Evolutionary conservation across 2,329 filamentous ascomycete species (phyloP).

Genomic region (Lachnellula occidentalis): DNA sequence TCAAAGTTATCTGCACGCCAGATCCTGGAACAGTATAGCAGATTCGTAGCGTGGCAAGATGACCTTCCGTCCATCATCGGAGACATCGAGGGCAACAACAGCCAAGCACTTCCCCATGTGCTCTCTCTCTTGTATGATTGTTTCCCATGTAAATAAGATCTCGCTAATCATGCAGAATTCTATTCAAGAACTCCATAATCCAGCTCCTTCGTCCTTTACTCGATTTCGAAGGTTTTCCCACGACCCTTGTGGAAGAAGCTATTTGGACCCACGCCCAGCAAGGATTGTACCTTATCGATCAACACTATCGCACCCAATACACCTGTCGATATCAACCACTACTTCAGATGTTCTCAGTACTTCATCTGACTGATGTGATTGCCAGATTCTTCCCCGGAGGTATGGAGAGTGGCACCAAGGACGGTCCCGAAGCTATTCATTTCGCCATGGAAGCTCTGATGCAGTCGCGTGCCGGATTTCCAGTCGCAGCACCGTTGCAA

Average conservation of each 20-base stretch:
- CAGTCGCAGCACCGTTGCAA: constrained; percentile 29
- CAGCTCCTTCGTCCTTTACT: constrained; percentile 31
- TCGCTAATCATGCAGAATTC: constrained; percentile 26
- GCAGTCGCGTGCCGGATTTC: constrained; percentile 27
- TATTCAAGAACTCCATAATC: constrained; percentile 27
- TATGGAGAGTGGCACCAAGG: constrained; percentile 17
- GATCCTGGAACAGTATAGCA: constrained; percentile 26
- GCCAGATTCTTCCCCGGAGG: constrained; percentile 28
- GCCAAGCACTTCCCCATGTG: constrained; percentile 28
- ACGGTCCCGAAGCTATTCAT: constrained; percentile 25
- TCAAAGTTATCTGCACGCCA: constrained; percentile 16
- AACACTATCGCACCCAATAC: constrained; percentile 26
- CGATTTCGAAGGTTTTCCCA: constrained; percentile 23
- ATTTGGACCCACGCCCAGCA: constrained; percentile 30
- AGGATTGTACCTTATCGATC: constrained; percentile 29
- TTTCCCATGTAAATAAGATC: neutral
- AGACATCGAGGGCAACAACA: constrained; percentile 17
- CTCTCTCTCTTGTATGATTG: constrained; percentile 30
- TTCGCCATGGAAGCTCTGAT: constrained; percentile 27
- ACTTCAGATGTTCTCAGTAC: constrained; percentile 30
- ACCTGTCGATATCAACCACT: constrained; percentile 30
- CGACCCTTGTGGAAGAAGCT: constrained; percentile 20
- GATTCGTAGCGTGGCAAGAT: constrained; percentile 26
- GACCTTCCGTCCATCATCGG: constrained; percentile 24
- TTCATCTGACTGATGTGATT: constrained; percentile 30